A percentile compares a stretch with the other conserved stretches of the same genome.
These are phyloP conservation scores for Fistulinella prunicolor DNA, from an alignment of 768 basidiomycete genomes.

Conservation along the genomic window DNA sequence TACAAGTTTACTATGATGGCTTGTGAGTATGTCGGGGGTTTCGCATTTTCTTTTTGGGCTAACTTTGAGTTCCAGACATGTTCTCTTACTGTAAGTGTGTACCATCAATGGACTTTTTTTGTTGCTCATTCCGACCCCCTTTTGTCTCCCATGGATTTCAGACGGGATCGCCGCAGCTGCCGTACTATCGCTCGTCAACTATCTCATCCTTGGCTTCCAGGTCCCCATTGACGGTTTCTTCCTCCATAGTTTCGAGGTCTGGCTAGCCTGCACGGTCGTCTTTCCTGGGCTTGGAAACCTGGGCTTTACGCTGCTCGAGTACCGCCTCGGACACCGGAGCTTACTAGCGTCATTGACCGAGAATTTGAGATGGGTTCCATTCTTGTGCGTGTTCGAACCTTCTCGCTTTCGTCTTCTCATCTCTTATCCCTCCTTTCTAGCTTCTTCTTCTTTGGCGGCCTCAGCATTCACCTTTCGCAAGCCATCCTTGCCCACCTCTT, in stretches of 20 bases:
- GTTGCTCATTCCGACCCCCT: background rate
- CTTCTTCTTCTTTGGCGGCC: slow-evolving; percentile 55
- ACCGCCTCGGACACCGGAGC: slow-evolving; percentile 52
- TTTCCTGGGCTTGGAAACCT: slow-evolving; percentile 73
- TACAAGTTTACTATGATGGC: slow-evolving; percentile 71
- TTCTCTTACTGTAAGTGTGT: slow-evolving; percentile 47
- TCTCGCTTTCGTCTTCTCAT: too few species aligned
- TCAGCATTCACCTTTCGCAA: slow-evolving; percentile 49
- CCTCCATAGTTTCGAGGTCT: slow-evolving; percentile 77
- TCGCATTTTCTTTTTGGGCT: background rate
- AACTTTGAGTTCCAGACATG: slow-evolving; percentile 35
- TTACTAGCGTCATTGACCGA: slow-evolving; percentile 20
- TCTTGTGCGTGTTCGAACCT: slow-evolving; percentile 51
- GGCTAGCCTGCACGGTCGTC: slow-evolving; percentile 72
- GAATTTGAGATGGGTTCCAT: slow-evolving; percentile 29
- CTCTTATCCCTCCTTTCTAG: slow-evolving; percentile 3
- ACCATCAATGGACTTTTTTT: background rate
- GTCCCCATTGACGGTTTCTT: slow-evolving; percentile 71
- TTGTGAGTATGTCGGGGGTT: slow-evolving; percentile 33
- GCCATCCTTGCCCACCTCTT: slow-evolving; percentile 58
- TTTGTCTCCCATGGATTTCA: slow-evolving; percentile 3
- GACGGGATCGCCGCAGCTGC: slow-evolving; percentile 64
- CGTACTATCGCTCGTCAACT: slow-evolving; percentile 69
- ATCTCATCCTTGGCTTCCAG: slow-evolving; percentile 70
- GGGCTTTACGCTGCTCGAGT: slow-evolving; percentile 69